A percentile compares a stretch with the other conserved stretches of the same genome.
Evolutionary conservation across 805 yeast genomes (phyloP).

Genomic region (Yarrowia divulgata): DNA sequence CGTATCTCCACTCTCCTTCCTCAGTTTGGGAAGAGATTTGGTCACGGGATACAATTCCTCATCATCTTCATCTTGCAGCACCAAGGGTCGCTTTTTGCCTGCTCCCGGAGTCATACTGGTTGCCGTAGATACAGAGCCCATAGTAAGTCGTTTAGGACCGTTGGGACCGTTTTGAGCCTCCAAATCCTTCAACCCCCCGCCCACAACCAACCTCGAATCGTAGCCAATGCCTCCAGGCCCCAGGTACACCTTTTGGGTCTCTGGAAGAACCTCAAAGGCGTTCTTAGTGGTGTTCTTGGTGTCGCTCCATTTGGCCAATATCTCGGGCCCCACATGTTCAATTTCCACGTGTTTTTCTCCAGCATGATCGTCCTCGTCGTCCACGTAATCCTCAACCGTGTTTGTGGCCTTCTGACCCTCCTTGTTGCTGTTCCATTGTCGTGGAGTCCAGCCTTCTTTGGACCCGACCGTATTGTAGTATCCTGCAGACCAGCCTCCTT

Average conservation of each 20-base stretch:
- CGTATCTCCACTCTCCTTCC: not conserved
- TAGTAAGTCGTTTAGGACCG: not conserved
- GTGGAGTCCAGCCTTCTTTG: constrained; percentile 51
- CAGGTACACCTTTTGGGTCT: not conserved
- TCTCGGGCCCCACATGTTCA: constrained; percentile 1
- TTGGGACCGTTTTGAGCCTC: not conserved
- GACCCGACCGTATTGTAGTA: constrained; percentile 51
- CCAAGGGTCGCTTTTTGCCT: constrained; percentile 8
- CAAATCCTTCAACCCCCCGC: too few species aligned
- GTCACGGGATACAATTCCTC: constrained; percentile 20
- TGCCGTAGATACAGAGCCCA: not conserved
- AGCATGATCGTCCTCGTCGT: constrained; percentile 49
- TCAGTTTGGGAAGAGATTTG: constrained; percentile 4
- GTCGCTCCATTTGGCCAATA: constrained; percentile 4
- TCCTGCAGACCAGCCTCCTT: constrained; percentile 52
- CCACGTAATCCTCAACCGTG: constrained; percentile 49
- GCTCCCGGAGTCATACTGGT: not conserved
- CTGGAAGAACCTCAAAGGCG: constrained; percentile 17
- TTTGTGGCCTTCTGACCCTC: constrained; percentile 36
- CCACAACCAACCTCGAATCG: not conserved
- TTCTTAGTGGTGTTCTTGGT: too few species aligned
- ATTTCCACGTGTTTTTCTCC: not conserved
- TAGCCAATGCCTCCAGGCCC: constrained; percentile 18
- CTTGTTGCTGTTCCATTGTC: constrained; percentile 44
- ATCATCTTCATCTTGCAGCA: constrained; percentile 22